Evolutionary conservation across 495 filamentous ascomycete species (phyloP).

Genomic region (Durotheca rogersii): DNA sequence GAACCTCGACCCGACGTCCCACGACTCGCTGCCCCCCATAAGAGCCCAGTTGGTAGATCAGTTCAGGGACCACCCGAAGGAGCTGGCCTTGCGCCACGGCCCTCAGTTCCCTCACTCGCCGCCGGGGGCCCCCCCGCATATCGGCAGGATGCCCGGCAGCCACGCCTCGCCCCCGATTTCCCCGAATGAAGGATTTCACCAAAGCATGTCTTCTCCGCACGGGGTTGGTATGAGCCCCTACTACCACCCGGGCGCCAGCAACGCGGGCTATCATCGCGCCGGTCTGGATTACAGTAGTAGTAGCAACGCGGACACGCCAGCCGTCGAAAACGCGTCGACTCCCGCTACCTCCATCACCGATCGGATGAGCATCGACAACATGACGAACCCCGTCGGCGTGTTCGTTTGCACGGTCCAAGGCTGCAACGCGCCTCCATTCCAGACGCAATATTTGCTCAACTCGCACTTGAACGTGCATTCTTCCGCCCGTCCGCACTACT

Average conservation of each 20-base stretch:
- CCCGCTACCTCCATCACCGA: slow-evolving; percentile 46
- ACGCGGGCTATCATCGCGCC: slow-evolving; percentile 19
- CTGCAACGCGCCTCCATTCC: slow-evolving; percentile 83
- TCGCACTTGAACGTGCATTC: slow-evolving; percentile 99
- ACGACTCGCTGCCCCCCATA: slow-evolving; percentile 49
- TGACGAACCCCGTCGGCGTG: slow-evolving; percentile 42
- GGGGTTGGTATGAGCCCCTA: slow-evolving; percentile 32
- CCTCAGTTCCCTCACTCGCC: slow-evolving; percentile 38
- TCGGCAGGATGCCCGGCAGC: slow-evolving; percentile 31
- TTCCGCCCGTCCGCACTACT: slow-evolving; percentile 86
- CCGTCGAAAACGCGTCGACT: slow-evolving; percentile 37
- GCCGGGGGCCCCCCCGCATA: slow-evolving; percentile 27
- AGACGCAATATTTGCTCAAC: slow-evolving; percentile 78
- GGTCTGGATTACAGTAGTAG: slow-evolving; percentile 31
- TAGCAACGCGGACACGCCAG: slow-evolving; percentile 36
- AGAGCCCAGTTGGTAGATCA: slow-evolving; percentile 42
- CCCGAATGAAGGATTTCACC: slow-evolving; percentile 38
- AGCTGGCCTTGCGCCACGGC: slow-evolving; percentile 26
- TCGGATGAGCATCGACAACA: slow-evolving; percentile 53
- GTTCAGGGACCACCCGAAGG: slow-evolving; percentile 34
- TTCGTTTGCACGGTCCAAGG: slow-evolving; percentile 56
- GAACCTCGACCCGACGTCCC: slow-evolving; percentile 43
- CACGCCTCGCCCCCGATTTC: slow-evolving; percentile 46
- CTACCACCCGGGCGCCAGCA: slow-evolving; percentile 25
- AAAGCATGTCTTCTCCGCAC: slow-evolving; percentile 37